Conservation (phyloP, 116 monocot species). For the Thalassia testudinum region DNA sequence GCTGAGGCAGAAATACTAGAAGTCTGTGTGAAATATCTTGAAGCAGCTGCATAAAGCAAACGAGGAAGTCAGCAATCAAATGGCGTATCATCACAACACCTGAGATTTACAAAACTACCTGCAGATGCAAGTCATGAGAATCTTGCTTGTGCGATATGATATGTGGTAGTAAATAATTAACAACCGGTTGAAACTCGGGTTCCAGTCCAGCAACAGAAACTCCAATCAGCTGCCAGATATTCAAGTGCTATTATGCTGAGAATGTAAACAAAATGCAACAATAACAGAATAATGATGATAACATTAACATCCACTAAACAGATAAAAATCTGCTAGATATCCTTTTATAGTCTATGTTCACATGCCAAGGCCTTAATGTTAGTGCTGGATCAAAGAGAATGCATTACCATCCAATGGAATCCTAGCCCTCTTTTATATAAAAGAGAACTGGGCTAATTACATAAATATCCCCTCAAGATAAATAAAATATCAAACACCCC, state of each 20-base stretch:
- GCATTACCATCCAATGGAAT: too few relatives aligned
- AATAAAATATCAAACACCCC: too few relatives aligned
- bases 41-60: constrained; percentile 51
- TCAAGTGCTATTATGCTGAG: not conserved
- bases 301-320: too few relatives aligned
- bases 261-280: not conserved
- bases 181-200: constrained; percentile 82
- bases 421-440: too few relatives aligned
- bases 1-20: constrained; percentile 57
- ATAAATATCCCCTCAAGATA: too few relatives aligned
- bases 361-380: too few relatives aligned
- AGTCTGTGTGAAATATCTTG: constrained; percentile 63
- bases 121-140: constrained; percentile 65
- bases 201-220: constrained; percentile 80
- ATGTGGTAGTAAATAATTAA: constrained; percentile 80
- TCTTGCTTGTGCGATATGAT: constrained; percentile 83
- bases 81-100: not conserved
- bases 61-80: constrained; percentile 10
- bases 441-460: too few relatives aligned
- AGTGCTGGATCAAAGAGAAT: too few relatives aligned
- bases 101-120: constrained; percentile 29
- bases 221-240: constrained; percentile 71
- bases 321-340: too few relatives aligned
- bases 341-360: too few relatives aligned
- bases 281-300: too few relatives aligned